phyloP scores from a whole-genome alignment of 1,284 basidiomycete species.

The Rhodotorula sp. region DNA sequence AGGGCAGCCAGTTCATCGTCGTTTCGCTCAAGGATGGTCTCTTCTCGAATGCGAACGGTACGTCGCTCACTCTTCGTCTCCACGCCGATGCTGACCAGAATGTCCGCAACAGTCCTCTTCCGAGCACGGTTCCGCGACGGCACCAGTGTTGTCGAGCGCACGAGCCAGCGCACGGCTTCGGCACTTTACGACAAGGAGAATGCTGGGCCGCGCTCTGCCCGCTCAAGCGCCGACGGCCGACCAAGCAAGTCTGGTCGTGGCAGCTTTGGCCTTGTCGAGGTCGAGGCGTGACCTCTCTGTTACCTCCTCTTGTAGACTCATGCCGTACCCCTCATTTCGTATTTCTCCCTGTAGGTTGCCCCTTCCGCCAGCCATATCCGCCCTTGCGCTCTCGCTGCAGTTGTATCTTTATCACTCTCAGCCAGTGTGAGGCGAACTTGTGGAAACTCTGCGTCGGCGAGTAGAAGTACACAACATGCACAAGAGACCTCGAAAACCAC shows the following conservation, averaged over 20 bases:
- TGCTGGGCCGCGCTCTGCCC: not conserved
- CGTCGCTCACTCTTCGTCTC: not conserved
- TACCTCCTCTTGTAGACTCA: too few species aligned
- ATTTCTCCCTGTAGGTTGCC: too few species aligned
- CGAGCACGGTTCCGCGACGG: conserved; percentile 62
- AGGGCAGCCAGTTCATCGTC: conserved; percentile 96
- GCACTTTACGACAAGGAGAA: conserved; percentile 41
- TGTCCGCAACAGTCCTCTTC: conserved; percentile 66
- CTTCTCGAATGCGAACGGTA: conserved; percentile 91
- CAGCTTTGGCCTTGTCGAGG: not conserved
- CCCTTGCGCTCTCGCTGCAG: too few species aligned
- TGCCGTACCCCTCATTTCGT: too few species aligned
- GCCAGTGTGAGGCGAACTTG: too few species aligned
- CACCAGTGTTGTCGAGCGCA: conserved; percentile 46
- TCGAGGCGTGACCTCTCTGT: not conserved
- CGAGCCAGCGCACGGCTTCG: conserved; percentile 41
- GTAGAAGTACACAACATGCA: too few species aligned
- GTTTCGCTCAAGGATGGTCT: conserved; percentile 95
- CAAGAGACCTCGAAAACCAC: too few species aligned
- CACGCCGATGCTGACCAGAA: too few species aligned
- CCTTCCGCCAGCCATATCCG: too few species aligned
- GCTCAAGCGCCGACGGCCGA: not conserved
- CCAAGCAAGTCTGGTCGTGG: not conserved
- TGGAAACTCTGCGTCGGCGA: too few species aligned
- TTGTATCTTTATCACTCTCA: too few species aligned